phyloP scores from a whole-genome alignment of 805 yeast species.

The Candida hungchunana region DNA sequence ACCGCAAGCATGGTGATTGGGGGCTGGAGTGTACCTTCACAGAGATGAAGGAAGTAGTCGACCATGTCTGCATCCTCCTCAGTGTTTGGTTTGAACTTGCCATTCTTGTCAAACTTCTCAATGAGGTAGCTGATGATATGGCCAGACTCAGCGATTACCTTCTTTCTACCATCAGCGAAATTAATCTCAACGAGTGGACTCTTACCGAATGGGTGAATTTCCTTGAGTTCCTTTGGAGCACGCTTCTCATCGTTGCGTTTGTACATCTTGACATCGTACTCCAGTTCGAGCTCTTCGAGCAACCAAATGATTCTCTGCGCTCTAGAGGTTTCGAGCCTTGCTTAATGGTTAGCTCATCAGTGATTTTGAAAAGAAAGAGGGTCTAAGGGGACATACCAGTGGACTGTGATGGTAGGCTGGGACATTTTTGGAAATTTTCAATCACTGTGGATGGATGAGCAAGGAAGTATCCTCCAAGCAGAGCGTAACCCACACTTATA shows the following conservation, averaged over 20 bases:
- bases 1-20: constrained; percentile 33
- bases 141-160: constrained; percentile 55
- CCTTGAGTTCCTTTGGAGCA: constrained; percentile 4
- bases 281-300: constrained; percentile 4
- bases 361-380: background rate
- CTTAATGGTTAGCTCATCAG: background rate
- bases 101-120: constrained; percentile 41
- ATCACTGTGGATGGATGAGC: too few species aligned
- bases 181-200: constrained; percentile 50
- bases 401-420: constrained; percentile 3
- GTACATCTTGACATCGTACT: constrained; percentile 3
- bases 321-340: constrained; percentile 5
- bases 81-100: constrained; percentile 34
- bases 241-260: constrained; percentile 3
- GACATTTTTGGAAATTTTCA: background rate
- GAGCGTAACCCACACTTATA: background rate
- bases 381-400: background rate
- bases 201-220: constrained; percentile 9
- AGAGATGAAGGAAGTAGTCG: constrained; percentile 49
- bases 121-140: constrained; percentile 50
- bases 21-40: constrained; percentile 63
- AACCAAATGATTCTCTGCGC: constrained; percentile 7
- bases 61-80: constrained; percentile 39
- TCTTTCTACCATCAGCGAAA: constrained; percentile 26
- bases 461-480: too few species aligned